Evolutionary conservation across 73 alveolate genomes (phyloP), one percentile per base, ranked within the genome.

Genomic region (Paramecium biaurelia): DNA sequence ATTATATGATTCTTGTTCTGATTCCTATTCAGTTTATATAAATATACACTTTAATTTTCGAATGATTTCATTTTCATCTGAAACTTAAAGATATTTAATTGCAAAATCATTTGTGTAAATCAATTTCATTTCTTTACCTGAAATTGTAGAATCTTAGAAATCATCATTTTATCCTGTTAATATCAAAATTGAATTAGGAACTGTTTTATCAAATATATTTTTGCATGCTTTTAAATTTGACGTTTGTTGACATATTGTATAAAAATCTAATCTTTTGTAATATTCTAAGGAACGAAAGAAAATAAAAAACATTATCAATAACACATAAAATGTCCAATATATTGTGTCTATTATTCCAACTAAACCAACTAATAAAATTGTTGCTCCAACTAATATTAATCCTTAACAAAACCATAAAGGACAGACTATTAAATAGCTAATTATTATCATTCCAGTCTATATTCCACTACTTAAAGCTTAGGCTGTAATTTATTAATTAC

Each of bases 181-280:
- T 10, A 79, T 79, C 20, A 79, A 20, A 45, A 79, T 79, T 30
- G 90, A 79, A 79, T 79, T 79, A 1, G 90, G 90, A 12, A 79
- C 90, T n/a, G 90, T 79, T 45, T 79, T 79, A 79, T 79, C 90
- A 21, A 79, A 79, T 2, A 79, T 79, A 79, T 79, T 79, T 11
- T 79, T 79, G 72, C 90, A 79, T n/a, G 90, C 90, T 20, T 79
- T 58, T 37, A 79, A 47, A 47, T 79, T 79, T 5, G 90, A 79
- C 1, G 90, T 79, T 14, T 79, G 43, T 21, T 79, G 18, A 21
- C 72, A 38, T n/a, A 79, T 79, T 12, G 21, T 14, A 34, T 79
- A 79, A 21, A 43, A 79, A 45, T 79, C 90, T 6, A 79, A 23
- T 45, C 90, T 43, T 45, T 41, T 79, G 32, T 79, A 79, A 12